A percentile compares a stretch with the other conserved stretches of the same genome.
phyloP scores from a whole-genome alignment of 495 filamentous ascomycete genomes.

The Lichina pygmaea region DNA sequence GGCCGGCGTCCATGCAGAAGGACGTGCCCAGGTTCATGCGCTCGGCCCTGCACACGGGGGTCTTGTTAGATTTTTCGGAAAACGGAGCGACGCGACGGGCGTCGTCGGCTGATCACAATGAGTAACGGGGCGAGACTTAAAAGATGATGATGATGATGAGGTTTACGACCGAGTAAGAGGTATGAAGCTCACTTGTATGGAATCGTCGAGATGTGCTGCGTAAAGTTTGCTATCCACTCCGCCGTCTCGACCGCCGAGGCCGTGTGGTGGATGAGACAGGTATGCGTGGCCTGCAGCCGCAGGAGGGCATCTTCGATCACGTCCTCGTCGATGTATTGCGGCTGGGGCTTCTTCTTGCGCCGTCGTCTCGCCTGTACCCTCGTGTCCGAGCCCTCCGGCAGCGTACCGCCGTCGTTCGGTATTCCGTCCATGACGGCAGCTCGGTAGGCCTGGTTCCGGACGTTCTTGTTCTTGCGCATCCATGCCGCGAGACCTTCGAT shows the following conservation, averaged over 20 bases:
- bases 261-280: conserved; percentile 49
- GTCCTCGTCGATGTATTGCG: conserved; percentile 31
- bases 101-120: neutral
- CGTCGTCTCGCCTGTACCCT: too few relatives aligned
- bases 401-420: conserved; percentile 5
- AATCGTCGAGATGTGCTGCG: conserved; percentile 52
- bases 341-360: conserved; percentile 2
- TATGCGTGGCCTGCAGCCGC: conserved; percentile 38
- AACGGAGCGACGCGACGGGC: neutral
- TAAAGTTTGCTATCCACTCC: conserved; percentile 55
- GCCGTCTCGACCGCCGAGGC: conserved; percentile 31
- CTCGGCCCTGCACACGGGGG: conserved; percentile 3
- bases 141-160: neutral
- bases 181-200: conserved; percentile 27
- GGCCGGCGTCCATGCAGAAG: conserved; percentile 66
- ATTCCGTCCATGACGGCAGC: conserved; percentile 31
- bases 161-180: neutral
- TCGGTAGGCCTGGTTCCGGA: conserved; percentile 37
- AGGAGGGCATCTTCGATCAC: conserved; percentile 49
- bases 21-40: conserved; percentile 25
- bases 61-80: neutral
- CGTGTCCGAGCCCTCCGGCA: conserved; percentile 6
- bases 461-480: conserved; percentile 43
- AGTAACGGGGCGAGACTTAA: neutral
- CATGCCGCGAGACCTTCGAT: conserved; percentile 43